These are phyloP conservation scores for Sporobolomyces roseus DNA, from an alignment of 768 basidiomycete genomes.

Conservation along the genomic window DNA sequence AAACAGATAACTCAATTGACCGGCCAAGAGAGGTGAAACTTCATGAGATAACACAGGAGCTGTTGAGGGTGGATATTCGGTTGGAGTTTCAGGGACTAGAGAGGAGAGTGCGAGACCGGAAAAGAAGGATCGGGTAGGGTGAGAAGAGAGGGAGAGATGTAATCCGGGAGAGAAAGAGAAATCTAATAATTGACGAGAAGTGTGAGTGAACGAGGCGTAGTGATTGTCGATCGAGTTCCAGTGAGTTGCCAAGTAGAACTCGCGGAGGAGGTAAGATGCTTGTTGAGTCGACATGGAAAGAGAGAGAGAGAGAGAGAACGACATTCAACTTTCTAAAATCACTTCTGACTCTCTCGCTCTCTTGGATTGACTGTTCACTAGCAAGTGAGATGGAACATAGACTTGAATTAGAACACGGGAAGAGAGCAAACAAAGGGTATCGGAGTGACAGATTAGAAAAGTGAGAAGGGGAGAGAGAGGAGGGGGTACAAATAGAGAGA, in stretches of 20 bases:
- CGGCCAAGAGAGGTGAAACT: conserved; percentile 69
- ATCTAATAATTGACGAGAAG: conserved; percentile 85
- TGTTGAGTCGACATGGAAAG: conserved; percentile 17
- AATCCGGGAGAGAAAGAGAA: conserved; percentile 78
- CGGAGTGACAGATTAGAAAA: background rate
- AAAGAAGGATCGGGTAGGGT: conserved; percentile 80
- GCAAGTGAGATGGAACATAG: no score
- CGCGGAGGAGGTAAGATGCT: conserved; percentile 77
- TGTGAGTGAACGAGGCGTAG: conserved; percentile 81
- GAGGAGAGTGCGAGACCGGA: conserved; percentile 90
- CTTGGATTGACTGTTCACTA: background rate
- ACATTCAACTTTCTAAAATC: background rate
- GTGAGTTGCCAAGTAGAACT: conserved; percentile 84
- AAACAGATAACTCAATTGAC: conserved; percentile 89
- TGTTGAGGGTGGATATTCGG: conserved; percentile 11
- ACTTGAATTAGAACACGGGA: background rate
- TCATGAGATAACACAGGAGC: conserved; percentile 33
- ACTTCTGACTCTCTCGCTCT: background rate
- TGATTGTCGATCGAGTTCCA: conserved; percentile 92
- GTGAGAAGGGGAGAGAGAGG: background rate
- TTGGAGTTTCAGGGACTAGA: conserved; percentile 50
- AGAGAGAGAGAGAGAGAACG: background rate
- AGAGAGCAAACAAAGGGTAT: background rate
- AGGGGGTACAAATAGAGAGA: background rate
- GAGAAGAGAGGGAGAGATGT: conserved; percentile 76